A percentile compares a stretch with the other conserved stretches of the same genome.
Evolutionary conservation across 108 stramenopile genomes (phyloP).

Genomic region (Schizochytrium sp.): DNA sequence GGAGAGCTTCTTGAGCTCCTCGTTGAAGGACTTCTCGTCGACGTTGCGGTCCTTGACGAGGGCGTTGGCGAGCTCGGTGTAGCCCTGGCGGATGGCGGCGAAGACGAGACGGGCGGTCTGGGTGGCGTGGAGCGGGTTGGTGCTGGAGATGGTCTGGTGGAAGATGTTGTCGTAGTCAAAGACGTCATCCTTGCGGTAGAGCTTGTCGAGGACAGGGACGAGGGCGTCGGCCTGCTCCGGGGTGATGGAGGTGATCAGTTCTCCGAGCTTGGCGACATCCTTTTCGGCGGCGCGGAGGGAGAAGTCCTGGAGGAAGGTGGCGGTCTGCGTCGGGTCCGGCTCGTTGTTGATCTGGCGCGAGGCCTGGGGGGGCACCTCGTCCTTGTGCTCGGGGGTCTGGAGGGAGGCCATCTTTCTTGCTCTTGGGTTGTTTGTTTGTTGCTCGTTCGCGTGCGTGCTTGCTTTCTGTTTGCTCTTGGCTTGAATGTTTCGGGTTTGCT

Average conservation of each 20-base stretch:
- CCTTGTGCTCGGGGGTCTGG: neutral
- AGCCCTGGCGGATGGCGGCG: neutral
- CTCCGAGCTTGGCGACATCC: neutral
- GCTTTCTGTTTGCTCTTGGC: neutral
- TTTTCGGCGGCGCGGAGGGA: neutral
- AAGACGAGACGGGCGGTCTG: neutral
- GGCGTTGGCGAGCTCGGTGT: neutral
- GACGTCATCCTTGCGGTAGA: neutral
- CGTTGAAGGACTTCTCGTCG: neutral
- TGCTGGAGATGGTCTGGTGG: neutral
- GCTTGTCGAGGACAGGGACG: neutral
- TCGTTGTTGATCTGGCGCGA: neutral
- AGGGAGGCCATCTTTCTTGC: neutral
- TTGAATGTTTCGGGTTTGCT: neutral
- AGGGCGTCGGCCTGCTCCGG: neutral
- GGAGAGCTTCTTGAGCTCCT: neutral
- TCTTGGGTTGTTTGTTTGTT: neutral
- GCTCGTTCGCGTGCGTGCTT: neutral
- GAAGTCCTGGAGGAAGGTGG: neutral
- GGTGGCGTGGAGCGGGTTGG: neutral
- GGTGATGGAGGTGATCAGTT: neutral
- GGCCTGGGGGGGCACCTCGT: neutral
- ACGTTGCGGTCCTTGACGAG: neutral
- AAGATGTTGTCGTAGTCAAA: neutral
- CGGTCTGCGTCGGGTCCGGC: neutral